phyloP scores from a whole-genome alignment of 176 grass and related monocot species.

The Oryza glaberrima region DNA sequence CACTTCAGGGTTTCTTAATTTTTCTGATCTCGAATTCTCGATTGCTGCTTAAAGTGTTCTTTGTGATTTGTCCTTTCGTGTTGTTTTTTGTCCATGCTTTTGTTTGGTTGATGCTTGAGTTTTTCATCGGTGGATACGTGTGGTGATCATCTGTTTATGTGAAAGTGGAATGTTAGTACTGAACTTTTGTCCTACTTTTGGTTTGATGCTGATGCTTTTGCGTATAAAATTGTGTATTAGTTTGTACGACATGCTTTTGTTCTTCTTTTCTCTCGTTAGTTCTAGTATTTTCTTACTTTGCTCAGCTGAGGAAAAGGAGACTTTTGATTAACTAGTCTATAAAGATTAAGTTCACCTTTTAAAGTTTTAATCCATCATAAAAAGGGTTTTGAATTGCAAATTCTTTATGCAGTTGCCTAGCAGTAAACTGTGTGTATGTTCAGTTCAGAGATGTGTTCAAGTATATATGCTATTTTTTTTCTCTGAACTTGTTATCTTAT shows the following conservation, averaged over 20 bases:
- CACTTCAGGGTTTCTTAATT: neutral
- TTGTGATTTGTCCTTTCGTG: neutral
- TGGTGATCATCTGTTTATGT: slow-evolving; percentile 10
- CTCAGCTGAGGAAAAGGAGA: neutral
- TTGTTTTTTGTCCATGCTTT: neutral
- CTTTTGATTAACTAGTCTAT: slow-evolving; percentile 2
- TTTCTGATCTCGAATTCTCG: neutral
- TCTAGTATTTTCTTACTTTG: neutral
- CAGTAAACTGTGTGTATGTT: neutral
- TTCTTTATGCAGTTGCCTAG: neutral
- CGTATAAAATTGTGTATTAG: neutral
- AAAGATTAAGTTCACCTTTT: slow-evolving; percentile 25
- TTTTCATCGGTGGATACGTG: neutral
- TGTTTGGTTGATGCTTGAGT: neutral
- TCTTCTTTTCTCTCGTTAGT: neutral
- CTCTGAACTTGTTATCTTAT: slow-evolving; percentile 4
- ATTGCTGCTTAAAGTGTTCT: slow-evolving; percentile 33
- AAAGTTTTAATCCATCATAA: neutral
- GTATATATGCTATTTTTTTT: neutral
- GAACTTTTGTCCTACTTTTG: neutral
- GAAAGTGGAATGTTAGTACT: neutral
- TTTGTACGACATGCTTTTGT: neutral
- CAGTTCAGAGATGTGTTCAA: neutral
- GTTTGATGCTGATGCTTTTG: neutral
- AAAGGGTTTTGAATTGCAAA: slow-evolving; percentile 9